These are phyloP conservation scores for Mortierella alpina DNA, from an alignment of 192 early-diverging fungal genomes.

Conservation along the genomic window DNA sequence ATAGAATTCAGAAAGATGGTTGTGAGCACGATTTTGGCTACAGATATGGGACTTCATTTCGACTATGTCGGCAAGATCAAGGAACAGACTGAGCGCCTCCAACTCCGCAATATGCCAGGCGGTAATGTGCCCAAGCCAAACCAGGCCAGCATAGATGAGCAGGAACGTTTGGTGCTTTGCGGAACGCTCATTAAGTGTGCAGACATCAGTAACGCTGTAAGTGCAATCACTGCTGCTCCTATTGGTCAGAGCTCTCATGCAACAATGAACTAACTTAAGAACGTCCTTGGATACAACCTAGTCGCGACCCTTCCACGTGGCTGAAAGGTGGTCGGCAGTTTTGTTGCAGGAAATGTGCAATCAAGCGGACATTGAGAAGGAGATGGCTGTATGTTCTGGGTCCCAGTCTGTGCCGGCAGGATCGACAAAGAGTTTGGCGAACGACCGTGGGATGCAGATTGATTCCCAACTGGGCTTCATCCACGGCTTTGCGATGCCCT, in stretches of 20 bases:
- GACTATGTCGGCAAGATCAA: slow-evolving; percentile 82
- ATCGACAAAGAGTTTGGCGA: slow-evolving; percentile 63
- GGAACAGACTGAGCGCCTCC: slow-evolving; percentile 67
- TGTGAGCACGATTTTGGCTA: slow-evolving; percentile 79
- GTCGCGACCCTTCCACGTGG: slow-evolving; percentile 77
- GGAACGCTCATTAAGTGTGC: slow-evolving; percentile 84
- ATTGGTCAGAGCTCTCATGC: too few species aligned
- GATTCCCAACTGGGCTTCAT: slow-evolving; percentile 68
- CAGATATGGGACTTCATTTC: slow-evolving; percentile 85
- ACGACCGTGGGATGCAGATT: slow-evolving; percentile 60
- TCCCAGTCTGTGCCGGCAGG: slow-evolving; percentile 57
- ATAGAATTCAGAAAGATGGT: slow-evolving; percentile 79
- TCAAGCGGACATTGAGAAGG: slow-evolving; percentile 80
- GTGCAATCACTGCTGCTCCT: not conserved
- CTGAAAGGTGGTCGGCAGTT: slow-evolving; percentile 74
- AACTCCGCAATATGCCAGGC: slow-evolving; percentile 39
- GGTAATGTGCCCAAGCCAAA: slow-evolving; percentile 56
- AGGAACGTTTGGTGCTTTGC: slow-evolving; percentile 73
- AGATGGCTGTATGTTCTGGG: slow-evolving; percentile 60
- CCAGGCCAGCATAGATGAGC: slow-evolving; percentile 54
- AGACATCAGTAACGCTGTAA: slow-evolving; percentile 82
- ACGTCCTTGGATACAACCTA: slow-evolving; percentile 10
- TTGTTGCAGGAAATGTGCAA: slow-evolving; percentile 76
- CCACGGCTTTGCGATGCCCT: slow-evolving; percentile 60
- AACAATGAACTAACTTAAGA: not conserved